Percentiles rank a stretch among this genome's conserved stretches.
phyloP scores from a whole-genome alignment of 176 grass and related monocot species.

The Poa annua region DNA sequence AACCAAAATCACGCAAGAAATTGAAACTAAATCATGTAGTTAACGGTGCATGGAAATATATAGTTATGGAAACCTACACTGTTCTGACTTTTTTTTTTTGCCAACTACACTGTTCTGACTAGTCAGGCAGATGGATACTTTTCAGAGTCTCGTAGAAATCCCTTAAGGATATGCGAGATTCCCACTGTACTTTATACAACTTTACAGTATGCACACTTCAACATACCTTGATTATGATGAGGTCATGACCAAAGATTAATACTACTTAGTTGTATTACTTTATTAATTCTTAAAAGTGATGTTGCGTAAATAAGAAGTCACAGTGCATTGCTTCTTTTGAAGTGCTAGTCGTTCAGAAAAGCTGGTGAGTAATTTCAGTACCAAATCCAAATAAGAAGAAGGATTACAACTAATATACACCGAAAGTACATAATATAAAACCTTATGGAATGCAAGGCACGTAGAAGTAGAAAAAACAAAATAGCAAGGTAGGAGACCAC shows the following conservation, averaged over 20 bases:
- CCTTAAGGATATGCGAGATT: neutral
- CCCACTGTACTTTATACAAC: neutral
- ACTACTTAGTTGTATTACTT: neutral
- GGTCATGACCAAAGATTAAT: conserved; percentile 10
- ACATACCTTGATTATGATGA: conserved; percentile 17
- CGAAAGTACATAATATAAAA: neutral
- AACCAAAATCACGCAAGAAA: neutral
- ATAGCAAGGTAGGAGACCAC: neutral
- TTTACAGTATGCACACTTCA: neutral
- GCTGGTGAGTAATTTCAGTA: neutral
- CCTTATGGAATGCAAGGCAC: neutral
- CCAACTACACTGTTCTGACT: neutral
- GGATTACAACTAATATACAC: neutral
- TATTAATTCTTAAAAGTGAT: neutral
- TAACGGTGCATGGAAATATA: neutral
- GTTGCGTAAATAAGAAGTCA: neutral
- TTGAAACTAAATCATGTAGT: neutral
- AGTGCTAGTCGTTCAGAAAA: neutral
- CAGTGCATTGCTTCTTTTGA: neutral
- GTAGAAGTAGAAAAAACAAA: neutral
- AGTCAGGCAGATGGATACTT: neutral
- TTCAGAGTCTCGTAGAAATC: neutral
- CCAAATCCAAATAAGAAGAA: conserved; percentile 19
- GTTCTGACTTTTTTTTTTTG: too few species aligned
- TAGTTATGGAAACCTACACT: neutral